Evolutionary conservation across 805 yeast species (phyloP), one percentile per base, ranked within the genome.

Genomic region (Candida sanyiensis): DNA sequence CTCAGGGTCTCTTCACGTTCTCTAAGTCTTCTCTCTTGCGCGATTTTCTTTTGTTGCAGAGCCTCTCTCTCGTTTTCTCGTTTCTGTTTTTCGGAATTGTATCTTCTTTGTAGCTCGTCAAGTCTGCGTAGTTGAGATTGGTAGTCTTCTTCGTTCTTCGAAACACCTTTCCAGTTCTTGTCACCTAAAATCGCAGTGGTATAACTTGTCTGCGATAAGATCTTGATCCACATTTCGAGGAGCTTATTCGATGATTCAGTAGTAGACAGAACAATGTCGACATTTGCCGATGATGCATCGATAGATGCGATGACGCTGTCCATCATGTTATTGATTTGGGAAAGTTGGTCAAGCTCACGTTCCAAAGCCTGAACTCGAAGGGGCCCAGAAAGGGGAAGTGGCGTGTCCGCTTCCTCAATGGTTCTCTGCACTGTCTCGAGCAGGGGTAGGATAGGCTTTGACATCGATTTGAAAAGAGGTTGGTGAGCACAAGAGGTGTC

Each of bases 171-270:
- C 67, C 75, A 63, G 35, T 61, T 61, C 20, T 50, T 47, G 39
- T 70, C 69, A 37, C 64, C 63, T 45, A 77, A 60, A 15, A 75
- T 54, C 8, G 69, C 66, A 20, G 67, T 62, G 4, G 80, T 72
- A 49, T 75, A 73, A 25, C 72, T 70, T 17, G 82, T 73, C 49
- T 79, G 83, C 12, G 82, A 76, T 16, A 79, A 66, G 35, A 80
- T 77, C 45, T 70, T 65, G 37, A 74, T 69, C 83, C 83, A 80
- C 17, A 75, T 66, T 40, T 73, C 79, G 18, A 80, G 56, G 19
- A 80, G 59, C 19, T 63, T 62, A 39, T 73, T 67, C 0, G 80
- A 69, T 22, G 69, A 67, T 28, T 64, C 66, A 30, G 76, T 65
- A 5, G 77, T 67, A 7, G 40, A 30, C 4, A 50, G 27, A 1